Base-by-base conservation (phyloP, 2,329 filamentous ascomycete species). In the Stemphylium beticola region DNA sequence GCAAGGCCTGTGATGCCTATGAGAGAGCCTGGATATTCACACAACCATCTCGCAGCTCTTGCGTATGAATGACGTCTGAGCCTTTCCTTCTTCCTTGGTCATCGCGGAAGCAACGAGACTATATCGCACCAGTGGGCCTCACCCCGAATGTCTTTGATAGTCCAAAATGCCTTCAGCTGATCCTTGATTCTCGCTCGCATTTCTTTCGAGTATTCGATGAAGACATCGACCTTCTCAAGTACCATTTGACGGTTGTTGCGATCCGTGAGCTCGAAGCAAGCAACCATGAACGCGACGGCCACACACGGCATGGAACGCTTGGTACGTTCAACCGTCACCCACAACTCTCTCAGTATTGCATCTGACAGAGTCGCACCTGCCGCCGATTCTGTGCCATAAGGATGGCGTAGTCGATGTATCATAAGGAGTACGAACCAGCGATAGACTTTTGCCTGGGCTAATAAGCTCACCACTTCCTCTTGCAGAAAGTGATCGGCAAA, bases 381-480 rank as follows among this genome's bases (percentile, higher is more conserved):
- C n/a, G 40, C 46, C 26, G 7, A 26, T 14, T 49, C 26, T 12
- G 51, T 43, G 20, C 51, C 51, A 14, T 50, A 54, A 18, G 51
- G 40, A 54, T 50, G 36, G 22, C 51, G 46, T 10, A 54, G 40
- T 43, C 51, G 51, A 15, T 54, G 51, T 44, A 43, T 31, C 4
- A 54, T 14, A 20, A 54, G 51, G 14, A 54, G 46, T 8, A 54
- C 6, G 3, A 15, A 44, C 46, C 46, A 54, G 5, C 46, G 46
- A 39, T 34, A 54, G 17, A 54, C 24, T 17, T 39, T 54, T 17
- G 46, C 51, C 31, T 54, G 46, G 24, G 33, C 29, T n/a, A 50
- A 20, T 17, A 50, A 18, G 34, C 46, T 49, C 12, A 39, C 40
- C n/a, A 54, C 34, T 33, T 54, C 51, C 22, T 50, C 39, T 12